phyloP scores from a whole-genome alignment of 1,284 basidiomycete genomes.

The Ceratobasidium sp. region DNA sequence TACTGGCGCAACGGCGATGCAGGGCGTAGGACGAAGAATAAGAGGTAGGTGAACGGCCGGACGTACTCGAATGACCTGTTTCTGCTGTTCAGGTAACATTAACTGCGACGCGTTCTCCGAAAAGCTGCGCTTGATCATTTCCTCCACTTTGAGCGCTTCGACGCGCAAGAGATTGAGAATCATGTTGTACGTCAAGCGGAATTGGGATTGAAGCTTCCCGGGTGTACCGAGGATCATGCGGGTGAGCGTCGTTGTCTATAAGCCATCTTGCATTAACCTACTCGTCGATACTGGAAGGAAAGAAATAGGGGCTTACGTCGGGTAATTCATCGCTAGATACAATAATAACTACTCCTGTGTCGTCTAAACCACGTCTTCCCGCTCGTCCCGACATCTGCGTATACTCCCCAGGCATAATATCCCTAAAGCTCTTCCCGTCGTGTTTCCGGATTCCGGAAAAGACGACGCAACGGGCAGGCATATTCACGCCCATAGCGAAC shows the following conservation, averaged over 20 bases:
- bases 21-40: background rate
- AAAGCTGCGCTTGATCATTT: constrained; percentile 98
- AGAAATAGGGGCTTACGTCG: too few species aligned
- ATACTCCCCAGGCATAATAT: constrained; percentile 92
- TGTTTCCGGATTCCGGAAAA: constrained; percentile 97
- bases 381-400: constrained; percentile 99
- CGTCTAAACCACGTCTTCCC: constrained; percentile 96
- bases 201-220: constrained; percentile 96
- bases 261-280: too few species aligned
- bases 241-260: constrained; percentile 92
- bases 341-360: constrained; percentile 99
- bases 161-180: constrained; percentile 98
- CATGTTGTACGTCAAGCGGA: constrained; percentile 99
- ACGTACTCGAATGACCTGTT: constrained; percentile 80
- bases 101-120: constrained; percentile 89
- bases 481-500: constrained; percentile 99
- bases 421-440: constrained; percentile 95
- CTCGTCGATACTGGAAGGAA: too few species aligned
- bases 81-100: constrained; percentile 92
- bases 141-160: constrained; percentile 98
- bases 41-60: too few species aligned
- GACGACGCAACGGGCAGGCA: constrained; percentile 99
- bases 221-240: constrained; percentile 99
- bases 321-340: constrained; percentile 99
- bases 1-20: background rate